A percentile compares a stretch with the other conserved stretches of the same genome.
Evolutionary conservation across 2,329 filamentous ascomycete genomes (phyloP).

Genomic region (Drechmeria coniospora): DNA sequence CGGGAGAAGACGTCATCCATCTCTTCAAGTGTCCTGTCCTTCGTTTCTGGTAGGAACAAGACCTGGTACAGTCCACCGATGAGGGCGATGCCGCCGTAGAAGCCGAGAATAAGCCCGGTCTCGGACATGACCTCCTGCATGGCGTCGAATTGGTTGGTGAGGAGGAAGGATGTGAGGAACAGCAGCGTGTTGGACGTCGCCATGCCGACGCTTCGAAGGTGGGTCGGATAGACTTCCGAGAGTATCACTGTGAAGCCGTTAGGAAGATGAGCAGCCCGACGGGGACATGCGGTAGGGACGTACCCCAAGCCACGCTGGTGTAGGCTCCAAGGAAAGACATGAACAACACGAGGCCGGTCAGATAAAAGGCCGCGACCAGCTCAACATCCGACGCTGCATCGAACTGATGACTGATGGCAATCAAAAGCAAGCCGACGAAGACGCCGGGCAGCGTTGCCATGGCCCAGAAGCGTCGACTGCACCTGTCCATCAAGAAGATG

Average conservation of each 20-base stretch:
- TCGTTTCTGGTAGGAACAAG: constrained; percentile 63
- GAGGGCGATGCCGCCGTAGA: constrained; percentile 59
- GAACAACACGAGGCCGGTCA: constrained; percentile 52
- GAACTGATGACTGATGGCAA: constrained; percentile 49
- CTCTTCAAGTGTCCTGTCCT: constrained; percentile 53
- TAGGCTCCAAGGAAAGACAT: constrained; percentile 55
- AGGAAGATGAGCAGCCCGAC: background rate
- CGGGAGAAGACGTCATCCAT: constrained; percentile 52
- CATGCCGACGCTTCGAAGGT: constrained; percentile 60
- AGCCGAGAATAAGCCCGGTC: constrained; percentile 52
- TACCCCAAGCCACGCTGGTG: constrained; percentile 43
- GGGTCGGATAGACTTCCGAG: constrained; percentile 56
- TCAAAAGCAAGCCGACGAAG: constrained; percentile 52
- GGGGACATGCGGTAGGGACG: constrained; percentile 3
- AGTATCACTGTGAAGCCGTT: constrained; percentile 31
- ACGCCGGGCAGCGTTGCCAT: constrained; percentile 57
- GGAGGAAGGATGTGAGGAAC: constrained; percentile 56
- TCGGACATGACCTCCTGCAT: constrained; percentile 55
- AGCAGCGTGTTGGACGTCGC: constrained; percentile 51
- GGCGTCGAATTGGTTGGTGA: constrained; percentile 59
- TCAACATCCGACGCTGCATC: constrained; percentile 26
- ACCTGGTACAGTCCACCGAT: constrained; percentile 59
- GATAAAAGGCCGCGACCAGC: constrained; percentile 43
- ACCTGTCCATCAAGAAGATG: constrained; percentile 56
- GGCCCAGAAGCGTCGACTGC: constrained; percentile 60